These are phyloP conservation scores for Ganoderma sinense DNA, from an alignment of 1,284 basidiomycete species.

Conservation along the genomic window DNA sequence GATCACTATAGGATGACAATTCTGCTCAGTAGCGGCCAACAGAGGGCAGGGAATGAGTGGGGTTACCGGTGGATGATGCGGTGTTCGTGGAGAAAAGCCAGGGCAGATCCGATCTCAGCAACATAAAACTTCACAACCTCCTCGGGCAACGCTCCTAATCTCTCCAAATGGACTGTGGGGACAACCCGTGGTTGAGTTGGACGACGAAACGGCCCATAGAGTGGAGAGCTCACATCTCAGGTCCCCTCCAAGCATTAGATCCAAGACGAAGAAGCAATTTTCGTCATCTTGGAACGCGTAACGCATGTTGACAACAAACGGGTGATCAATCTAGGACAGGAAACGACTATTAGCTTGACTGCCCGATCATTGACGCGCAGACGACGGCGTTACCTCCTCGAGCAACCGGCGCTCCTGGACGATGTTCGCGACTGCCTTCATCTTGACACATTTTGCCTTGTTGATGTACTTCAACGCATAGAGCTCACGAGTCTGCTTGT, in stretches of 20 bases:
- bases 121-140: constrained; percentile 91
- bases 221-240: constrained; percentile 77
- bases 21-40: background rate
- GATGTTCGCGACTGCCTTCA: constrained; percentile 97
- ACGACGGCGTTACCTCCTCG: constrained; percentile 74
- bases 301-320: constrained; percentile 95
- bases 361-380: background rate
- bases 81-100: constrained; percentile 92
- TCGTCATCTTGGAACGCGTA: constrained; percentile 99
- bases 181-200: constrained; percentile 9
- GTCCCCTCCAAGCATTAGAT: constrained; percentile 98
- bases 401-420: constrained; percentile 93
- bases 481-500: constrained; percentile 94
- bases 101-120: constrained; percentile 88
- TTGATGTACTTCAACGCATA: constrained; percentile 99
- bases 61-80: constrained; percentile 93
- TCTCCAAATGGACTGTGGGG: constrained; percentile 87
- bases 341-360: background rate
- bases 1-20: constrained; percentile 62
- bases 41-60: constrained; percentile 1
- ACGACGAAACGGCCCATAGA: background rate
- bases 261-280: constrained; percentile 98
- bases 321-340: constrained; percentile 86
- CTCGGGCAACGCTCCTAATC: constrained; percentile 85
- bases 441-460: constrained; percentile 96